These are phyloP conservation scores for Abortiporus biennis DNA, from an alignment of 1,284 basidiomycete genomes.

Conservation along the genomic window DNA sequence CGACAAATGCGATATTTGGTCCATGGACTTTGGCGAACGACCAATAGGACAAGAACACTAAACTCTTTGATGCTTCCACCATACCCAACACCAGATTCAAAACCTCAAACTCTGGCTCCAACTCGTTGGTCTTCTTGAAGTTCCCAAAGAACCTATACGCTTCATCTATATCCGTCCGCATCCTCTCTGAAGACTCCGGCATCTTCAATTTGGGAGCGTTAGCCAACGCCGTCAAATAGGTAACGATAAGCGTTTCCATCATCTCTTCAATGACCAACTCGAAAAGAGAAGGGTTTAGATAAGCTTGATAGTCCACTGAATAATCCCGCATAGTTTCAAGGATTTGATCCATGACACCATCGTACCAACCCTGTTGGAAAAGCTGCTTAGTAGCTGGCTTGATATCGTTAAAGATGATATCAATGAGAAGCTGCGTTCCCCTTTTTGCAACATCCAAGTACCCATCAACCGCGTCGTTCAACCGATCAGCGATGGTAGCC, in stretches of 20 bases:
- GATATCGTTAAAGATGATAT: conserved; percentile 93
- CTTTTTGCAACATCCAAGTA: conserved; percentile 98
- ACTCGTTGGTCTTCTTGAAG: conserved; percentile 76
- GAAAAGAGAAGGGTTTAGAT: conserved; percentile 87
- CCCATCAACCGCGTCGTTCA: conserved; percentile 97
- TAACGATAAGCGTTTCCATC: conserved; percentile 85
- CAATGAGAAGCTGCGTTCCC: conserved; percentile 91
- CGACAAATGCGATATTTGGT: conserved; percentile 88
- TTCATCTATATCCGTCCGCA: conserved; percentile 77
- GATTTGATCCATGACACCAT: conserved; percentile 80
- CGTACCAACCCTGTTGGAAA: conserved; percentile 86
- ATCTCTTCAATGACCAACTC: conserved; percentile 93
- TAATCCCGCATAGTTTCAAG: conserved; percentile 97
- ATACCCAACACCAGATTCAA: conserved; percentile 83
- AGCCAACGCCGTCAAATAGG: conserved; percentile 85
- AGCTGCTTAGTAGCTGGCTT: conserved; percentile 84
- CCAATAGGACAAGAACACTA: conserved; percentile 95
- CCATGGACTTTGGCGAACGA: conserved; percentile 95
- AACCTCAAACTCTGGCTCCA: conserved; percentile 82
- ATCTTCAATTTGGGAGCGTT: conserved; percentile 86
- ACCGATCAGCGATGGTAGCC: conserved; percentile 72
- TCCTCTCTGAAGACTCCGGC: conserved; percentile 76
- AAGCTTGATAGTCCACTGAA: conserved; percentile 87
- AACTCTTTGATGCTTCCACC: conserved; percentile 85
- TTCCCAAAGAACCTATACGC: conserved; percentile 80